Evolutionary conservation across 108 stramenopile species (phyloP).

Genomic region (Cyclostephanos tholiformis): DNA sequence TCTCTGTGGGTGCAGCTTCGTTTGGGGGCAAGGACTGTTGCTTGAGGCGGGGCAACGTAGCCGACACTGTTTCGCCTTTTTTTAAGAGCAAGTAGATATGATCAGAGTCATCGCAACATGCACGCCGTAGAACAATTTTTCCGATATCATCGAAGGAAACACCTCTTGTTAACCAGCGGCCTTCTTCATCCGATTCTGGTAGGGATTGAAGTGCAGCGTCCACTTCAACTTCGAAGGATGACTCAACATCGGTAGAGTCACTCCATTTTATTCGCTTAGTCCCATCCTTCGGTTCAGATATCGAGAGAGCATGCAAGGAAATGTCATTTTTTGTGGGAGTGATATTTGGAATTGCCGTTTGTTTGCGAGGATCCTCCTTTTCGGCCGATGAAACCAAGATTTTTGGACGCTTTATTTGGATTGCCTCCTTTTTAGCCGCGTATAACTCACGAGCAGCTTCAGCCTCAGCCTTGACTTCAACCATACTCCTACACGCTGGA

Average conservation of each 20-base stretch:
- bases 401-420: conserved; percentile 43
- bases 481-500: conserved; percentile 76
- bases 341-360: not conserved
- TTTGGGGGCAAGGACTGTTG: not conserved
- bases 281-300: conserved; percentile 34
- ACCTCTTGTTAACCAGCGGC: conserved; percentile 46
- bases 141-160: conserved; percentile 63
- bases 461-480: conserved; percentile 83
- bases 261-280: conserved; percentile 28
- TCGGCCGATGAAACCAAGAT: conserved; percentile 16
- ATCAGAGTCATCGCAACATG: conserved; percentile 53
- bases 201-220: conserved; percentile 53
- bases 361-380: conserved; percentile 1
- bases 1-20: not conserved
- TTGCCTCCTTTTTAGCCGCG: conserved; percentile 60
- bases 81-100: conserved; percentile 52
- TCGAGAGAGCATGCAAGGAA: conserved; percentile 29
- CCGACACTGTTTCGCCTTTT: conserved; percentile 5
- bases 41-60: not conserved
- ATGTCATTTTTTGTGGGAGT: conserved; percentile 11
- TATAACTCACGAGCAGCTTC: conserved; percentile 76
- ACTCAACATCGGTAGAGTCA: conserved; percentile 10
- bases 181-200: conserved; percentile 71
- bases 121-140: conserved; percentile 61
- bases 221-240: conserved; percentile 27